Conservation (phyloP, 2,329 filamentous ascomycete genomes). For the Pleomassaria siparia region DNA sequence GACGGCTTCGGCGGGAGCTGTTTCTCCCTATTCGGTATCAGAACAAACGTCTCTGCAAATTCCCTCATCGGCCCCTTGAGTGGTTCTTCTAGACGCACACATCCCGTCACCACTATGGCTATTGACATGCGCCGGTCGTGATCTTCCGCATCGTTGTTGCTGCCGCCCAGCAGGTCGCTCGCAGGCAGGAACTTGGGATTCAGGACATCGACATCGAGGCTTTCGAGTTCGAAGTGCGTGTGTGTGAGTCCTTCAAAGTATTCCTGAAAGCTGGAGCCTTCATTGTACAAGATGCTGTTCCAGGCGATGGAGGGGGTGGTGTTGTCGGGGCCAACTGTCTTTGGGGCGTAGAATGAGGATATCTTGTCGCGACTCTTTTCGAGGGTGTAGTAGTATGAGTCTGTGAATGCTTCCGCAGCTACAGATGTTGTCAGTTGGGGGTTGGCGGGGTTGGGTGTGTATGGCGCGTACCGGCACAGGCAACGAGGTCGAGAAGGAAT, state of each 20-base stretch:
- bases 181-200: slow-evolving; percentile 61
- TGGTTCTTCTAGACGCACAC: slow-evolving; percentile 64
- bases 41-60: slow-evolving; percentile 78
- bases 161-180: slow-evolving; percentile 8
- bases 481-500: slow-evolving; percentile 6
- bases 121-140: slow-evolving; percentile 66
- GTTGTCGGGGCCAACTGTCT: slow-evolving; percentile 54
- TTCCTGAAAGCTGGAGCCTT: slow-evolving; percentile 65
- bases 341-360: slow-evolving; percentile 69
- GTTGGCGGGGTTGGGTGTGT: not conserved
- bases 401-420: slow-evolving; percentile 73
- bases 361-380: slow-evolving; percentile 62
- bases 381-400: slow-evolving; percentile 74
- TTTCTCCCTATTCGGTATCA: slow-evolving; percentile 62
- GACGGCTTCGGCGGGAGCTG: not conserved
- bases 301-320: slow-evolving; percentile 69
- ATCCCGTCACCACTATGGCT: slow-evolving; percentile 72
- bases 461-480: slow-evolving; percentile 5
- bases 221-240: slow-evolving; percentile 71
- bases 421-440: not conserved
- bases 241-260: slow-evolving; percentile 65
- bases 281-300: slow-evolving; percentile 70
- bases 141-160: slow-evolving; percentile 35
- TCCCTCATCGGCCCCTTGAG: slow-evolving; percentile 64
- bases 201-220: slow-evolving; percentile 75